A percentile compares a stretch with the other conserved stretches of the same genome.
These are phyloP conservation scores for Boletus insuetus DNA, from an alignment of 768 basidiomycete species.

Conservation along the genomic window DNA sequence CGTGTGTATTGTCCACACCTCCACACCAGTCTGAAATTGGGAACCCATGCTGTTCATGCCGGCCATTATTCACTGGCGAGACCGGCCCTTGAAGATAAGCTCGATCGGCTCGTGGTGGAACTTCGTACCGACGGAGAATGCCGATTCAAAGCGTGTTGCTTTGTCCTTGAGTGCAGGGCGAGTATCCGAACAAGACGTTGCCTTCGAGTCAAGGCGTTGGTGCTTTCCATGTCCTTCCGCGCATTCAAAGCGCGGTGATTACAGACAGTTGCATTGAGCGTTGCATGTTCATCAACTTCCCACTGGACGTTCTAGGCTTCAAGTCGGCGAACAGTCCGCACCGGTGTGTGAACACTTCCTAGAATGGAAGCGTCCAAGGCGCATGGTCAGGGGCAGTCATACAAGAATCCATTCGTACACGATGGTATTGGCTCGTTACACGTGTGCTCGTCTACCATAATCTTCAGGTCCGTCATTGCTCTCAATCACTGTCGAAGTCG, in stretches of 20 bases:
- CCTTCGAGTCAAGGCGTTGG: background rate
- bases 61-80: constrained; percentile 7
- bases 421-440: background rate
- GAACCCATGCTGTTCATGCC: constrained; percentile 5
- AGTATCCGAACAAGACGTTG: too few relatives aligned
- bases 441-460: background rate
- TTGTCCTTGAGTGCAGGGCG: background rate
- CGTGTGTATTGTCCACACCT: constrained; percentile 22
- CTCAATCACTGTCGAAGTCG: too few relatives aligned
- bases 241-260: constrained; percentile 14
- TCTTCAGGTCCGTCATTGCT: too few relatives aligned
- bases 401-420: too few relatives aligned
- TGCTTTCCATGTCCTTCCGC: background rate
- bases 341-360: background rate
- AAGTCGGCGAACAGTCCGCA: background rate
- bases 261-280: constrained; percentile 1
- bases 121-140: too few relatives aligned
- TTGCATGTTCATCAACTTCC: constrained; percentile 3
- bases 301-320: background rate
- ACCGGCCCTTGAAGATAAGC: constrained; percentile 1
- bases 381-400: background rate
- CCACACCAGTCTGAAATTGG: constrained; percentile 16
- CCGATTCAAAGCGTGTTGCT: constrained; percentile 4
- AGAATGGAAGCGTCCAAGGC: background rate
- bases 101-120: too few relatives aligned